Evolutionary conservation across 2,329 filamentous ascomycete genomes (phyloP).

Genomic region (Septoria linicola): DNA sequence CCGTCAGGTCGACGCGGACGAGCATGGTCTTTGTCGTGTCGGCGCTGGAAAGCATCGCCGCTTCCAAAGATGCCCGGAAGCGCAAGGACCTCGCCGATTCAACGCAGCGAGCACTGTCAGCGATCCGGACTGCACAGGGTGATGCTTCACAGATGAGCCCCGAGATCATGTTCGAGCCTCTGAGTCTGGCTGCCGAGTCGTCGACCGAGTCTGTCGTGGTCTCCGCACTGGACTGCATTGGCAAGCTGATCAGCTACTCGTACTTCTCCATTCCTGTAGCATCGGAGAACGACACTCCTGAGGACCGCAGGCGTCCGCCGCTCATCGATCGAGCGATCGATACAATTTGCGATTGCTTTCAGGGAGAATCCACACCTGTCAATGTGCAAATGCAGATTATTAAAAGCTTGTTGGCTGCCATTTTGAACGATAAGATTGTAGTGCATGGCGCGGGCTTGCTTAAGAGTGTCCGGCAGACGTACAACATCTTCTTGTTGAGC

Average conservation of each 20-base stretch:
- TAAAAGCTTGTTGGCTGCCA: conserved; percentile 91
- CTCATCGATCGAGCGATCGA: conserved; percentile 97
- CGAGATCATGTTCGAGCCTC: conserved; percentile 84
- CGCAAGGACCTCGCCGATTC: conserved; percentile 81
- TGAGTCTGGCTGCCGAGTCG: conserved; percentile 85
- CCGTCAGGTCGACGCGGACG: conserved; percentile 65
- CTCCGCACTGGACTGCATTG: conserved; percentile 92
- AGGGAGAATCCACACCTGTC: conserved; percentile 86
- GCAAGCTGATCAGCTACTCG: conserved; percentile 97
- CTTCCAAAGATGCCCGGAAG: conserved; percentile 85
- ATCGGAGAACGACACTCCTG: conserved; percentile 35
- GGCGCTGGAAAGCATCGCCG: conserved; percentile 85
- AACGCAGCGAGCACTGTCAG: conserved; percentile 75
- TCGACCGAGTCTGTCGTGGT: conserved; percentile 83
- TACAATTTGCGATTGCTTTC: conserved; percentile 98
- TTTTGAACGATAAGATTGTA: conserved; percentile 97
- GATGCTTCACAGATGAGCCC: conserved; percentile 81
- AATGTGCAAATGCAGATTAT: conserved; percentile 98
- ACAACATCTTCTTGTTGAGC: conserved; percentile 97
- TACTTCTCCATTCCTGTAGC: conserved; percentile 76
- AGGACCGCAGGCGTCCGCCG: conserved; percentile 52
- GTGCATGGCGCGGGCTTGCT: conserved; percentile 94
- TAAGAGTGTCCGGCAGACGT: conserved; percentile 95
- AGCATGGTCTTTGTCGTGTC: conserved; percentile 95
- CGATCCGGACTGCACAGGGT: conserved; percentile 71